phyloP scores from a whole-genome alignment of 768 basidiomycete species.

The Naematelia encephala region DNA sequence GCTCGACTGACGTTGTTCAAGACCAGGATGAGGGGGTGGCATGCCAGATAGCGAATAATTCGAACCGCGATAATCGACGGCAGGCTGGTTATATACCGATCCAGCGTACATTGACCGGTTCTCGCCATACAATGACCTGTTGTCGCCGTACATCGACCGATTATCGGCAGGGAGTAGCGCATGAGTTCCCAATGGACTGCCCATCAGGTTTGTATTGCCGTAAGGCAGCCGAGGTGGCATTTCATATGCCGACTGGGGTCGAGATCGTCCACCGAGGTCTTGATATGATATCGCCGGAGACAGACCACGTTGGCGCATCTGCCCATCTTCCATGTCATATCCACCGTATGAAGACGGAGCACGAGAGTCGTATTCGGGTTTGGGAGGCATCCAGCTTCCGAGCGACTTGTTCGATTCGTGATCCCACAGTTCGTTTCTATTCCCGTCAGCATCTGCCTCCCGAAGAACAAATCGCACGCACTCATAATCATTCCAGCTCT shows the following conservation, averaged over 20 bases:
- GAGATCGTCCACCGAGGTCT: conserved; percentile 46
- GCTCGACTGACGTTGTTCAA: conserved; percentile 5
- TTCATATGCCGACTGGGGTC: conserved; percentile 53
- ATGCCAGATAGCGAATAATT: conserved; percentile 11
- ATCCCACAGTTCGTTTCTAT: conserved; percentile 94
- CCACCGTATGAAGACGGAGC: conserved; percentile 59
- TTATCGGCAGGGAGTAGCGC: conserved; percentile 16
- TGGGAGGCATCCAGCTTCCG: conserved; percentile 83
- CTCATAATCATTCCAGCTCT: conserved; percentile 95
- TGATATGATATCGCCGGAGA: conserved; percentile 72
- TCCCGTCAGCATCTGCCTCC: conserved; percentile 20
- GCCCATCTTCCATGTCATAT: conserved; percentile 63
- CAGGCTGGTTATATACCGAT: conserved; percentile 4
- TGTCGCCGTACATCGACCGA: conserved; percentile 30
- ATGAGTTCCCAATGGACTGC: conserved; percentile 6
- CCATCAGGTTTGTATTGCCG: conserved; percentile 9
- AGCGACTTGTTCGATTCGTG: conserved; percentile 95
- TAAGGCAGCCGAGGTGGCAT: conserved; percentile 47
- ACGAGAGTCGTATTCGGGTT: conserved; percentile 53
- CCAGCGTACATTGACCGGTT: conserved; percentile 4
- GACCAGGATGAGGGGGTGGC: not conserved
- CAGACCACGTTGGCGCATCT: conserved; percentile 65
- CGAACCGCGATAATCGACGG: conserved; percentile 10
- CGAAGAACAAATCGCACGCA: conserved; percentile 39
- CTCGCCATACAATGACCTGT: conserved; percentile 45